These are phyloP conservation scores for Craterostigma plantagineum DNA, from an alignment of 257 asterid species.

Conservation along the genomic window DNA sequence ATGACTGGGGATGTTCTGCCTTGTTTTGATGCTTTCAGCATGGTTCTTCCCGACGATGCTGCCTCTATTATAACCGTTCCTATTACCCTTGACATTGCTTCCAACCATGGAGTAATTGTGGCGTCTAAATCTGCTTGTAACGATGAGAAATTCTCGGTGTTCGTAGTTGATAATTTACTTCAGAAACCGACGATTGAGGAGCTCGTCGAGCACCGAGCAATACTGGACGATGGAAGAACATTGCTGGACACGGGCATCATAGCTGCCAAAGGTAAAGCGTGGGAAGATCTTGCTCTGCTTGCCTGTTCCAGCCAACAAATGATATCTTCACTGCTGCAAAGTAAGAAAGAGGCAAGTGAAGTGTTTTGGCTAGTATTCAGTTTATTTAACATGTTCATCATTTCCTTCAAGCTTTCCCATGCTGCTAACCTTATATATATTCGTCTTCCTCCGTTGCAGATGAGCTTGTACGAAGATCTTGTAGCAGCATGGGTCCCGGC, in stretches of 20 bases:
- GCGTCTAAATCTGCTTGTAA: slow-evolving; percentile 36
- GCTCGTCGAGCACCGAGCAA: slow-evolving; percentile 53
- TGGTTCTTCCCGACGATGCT: slow-evolving; percentile 80
- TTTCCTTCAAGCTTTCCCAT: neutral
- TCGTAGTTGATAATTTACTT: slow-evolving; percentile 67
- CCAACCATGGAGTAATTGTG: slow-evolving; percentile 91
- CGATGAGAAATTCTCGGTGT: slow-evolving; percentile 22
- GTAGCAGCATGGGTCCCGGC: slow-evolving; percentile 99
- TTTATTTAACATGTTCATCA: neutral
- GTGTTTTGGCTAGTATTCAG: slow-evolving; percentile 4
- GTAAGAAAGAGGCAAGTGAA: slow-evolving; percentile 58
- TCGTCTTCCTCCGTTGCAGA: slow-evolving; percentile 21
- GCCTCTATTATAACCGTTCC: slow-evolving; percentile 85
- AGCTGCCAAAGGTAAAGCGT: slow-evolving; percentile 85
- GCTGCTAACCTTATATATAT: neutral
- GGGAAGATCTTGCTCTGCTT: slow-evolving; percentile 70
- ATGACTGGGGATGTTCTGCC: slow-evolving; percentile 99
- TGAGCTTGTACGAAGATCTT: slow-evolving; percentile 94
- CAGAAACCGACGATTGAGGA: slow-evolving; percentile 79
- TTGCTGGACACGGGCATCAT: slow-evolving; percentile 92
- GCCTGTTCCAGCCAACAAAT: slow-evolving; percentile 54
- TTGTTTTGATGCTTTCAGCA: slow-evolving; percentile 83
- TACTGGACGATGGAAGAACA: slow-evolving; percentile 81
- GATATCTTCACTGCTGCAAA: slow-evolving; percentile 58
- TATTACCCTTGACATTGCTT: slow-evolving; percentile 79